These are phyloP conservation scores for Athelia sp. DNA, from an alignment of 1,284 basidiomycete species.

Conservation along the genomic window DNA sequence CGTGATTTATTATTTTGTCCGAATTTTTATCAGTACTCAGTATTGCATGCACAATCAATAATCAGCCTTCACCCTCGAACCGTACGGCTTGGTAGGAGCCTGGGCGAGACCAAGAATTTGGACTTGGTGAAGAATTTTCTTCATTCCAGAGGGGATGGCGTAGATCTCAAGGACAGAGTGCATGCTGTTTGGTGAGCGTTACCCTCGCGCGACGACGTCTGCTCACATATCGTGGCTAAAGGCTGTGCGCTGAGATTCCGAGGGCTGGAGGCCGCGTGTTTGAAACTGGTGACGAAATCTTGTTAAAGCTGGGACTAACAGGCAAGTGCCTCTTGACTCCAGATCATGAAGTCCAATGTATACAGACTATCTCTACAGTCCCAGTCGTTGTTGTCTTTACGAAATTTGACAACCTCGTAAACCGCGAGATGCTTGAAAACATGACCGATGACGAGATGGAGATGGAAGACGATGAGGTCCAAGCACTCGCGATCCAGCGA, in stretches of 20 bases:
- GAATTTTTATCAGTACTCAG: no score
- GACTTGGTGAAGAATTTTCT: constrained; percentile 19
- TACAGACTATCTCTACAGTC: constrained; percentile 9
- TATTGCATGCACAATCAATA: no score
- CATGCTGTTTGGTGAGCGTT: constrained; percentile 23
- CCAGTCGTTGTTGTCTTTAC: constrained; percentile 25
- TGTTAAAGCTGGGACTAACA: constrained; percentile 15
- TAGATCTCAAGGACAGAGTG: constrained; percentile 17
- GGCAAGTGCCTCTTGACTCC: background rate
- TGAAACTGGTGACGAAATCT: constrained; percentile 19
- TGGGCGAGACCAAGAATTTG: constrained; percentile 17
- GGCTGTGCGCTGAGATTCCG: constrained; percentile 22
- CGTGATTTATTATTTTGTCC: no score
- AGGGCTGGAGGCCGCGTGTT: constrained; percentile 15
- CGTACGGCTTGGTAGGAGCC: no score
- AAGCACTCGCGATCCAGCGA: background rate
- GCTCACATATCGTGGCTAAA: background rate
- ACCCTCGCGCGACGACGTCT: background rate
- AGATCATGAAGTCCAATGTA: background rate
- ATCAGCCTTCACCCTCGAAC: no score
- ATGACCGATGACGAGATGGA: background rate
- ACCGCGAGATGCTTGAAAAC: constrained; percentile 6
- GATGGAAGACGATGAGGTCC: background rate
- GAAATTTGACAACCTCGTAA: constrained; percentile 19
- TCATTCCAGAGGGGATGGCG: constrained; percentile 7